phyloP scores from a whole-genome alignment of 495 filamentous ascomycete genomes.

The Diplogelasinospora grovesii region DNA sequence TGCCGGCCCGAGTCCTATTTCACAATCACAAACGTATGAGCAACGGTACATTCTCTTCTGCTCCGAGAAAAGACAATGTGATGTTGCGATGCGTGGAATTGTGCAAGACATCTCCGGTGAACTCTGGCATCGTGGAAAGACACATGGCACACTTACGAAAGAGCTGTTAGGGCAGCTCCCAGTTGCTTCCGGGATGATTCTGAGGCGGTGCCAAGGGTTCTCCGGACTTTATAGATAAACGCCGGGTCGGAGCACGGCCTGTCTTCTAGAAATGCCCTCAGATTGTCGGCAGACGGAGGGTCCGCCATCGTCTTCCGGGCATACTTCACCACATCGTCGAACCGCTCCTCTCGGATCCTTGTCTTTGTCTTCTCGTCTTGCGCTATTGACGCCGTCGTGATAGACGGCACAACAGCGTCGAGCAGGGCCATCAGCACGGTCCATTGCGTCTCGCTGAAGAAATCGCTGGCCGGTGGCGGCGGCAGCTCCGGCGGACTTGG shows the following conservation, averaged over 20 bases:
- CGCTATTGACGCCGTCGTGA: conserved; percentile 19
- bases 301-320: conserved; percentile 16
- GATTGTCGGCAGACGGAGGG: conserved; percentile 19
- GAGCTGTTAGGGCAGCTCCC: conserved; percentile 17
- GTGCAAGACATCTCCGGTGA: too few species aligned
- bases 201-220: conserved; percentile 20
- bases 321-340: conserved; percentile 15
- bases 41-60: too few species aligned
- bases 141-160: conserved; percentile 26
- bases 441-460: conserved; percentile 31
- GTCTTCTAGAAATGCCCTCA: conserved; percentile 29
- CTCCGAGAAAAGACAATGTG: too few species aligned
- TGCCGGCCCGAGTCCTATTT: conserved; percentile 64
- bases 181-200: conserved; percentile 19
- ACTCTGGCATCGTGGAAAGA: neutral
- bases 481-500: conserved; percentile 26
- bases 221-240: conserved; percentile 16
- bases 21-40: too few species aligned
- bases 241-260: conserved; percentile 19
- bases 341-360: conserved; percentile 19
- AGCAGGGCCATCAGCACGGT: conserved; percentile 25
- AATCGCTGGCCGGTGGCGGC: conserved; percentile 19
- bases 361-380: conserved; percentile 21
- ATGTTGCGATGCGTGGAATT: too few species aligned
- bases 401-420: conserved; percentile 30